Percentiles rank a stretch among this genome's conserved stretches.
Conservation (phyloP, 1,284 basidiomycete genomes). For the Cerrena zonata region DNA sequence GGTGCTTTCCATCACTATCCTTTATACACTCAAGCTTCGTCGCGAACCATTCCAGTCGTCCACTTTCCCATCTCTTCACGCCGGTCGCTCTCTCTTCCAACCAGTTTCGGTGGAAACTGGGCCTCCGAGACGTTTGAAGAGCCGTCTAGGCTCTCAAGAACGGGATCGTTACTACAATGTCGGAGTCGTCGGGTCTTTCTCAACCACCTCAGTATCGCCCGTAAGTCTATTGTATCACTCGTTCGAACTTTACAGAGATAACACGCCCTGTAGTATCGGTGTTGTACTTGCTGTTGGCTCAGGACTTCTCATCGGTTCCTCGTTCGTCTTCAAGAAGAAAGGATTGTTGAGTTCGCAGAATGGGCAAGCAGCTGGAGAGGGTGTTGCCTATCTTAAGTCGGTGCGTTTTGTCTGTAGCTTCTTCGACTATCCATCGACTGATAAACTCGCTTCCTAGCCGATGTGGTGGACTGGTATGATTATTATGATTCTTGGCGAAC, state of each 20-base stretch:
- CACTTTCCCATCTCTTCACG: too few relatives aligned
- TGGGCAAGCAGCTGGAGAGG: conserved; percentile 53
- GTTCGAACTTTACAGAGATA: neutral
- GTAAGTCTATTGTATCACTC: conserved; percentile 6
- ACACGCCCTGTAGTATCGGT: conserved; percentile 19
- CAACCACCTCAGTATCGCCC: conserved; percentile 14
- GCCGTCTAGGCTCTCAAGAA: too few relatives aligned
- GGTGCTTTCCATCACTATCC: too few relatives aligned
- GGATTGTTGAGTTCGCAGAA: conserved; percentile 37
- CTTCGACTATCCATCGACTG: neutral
- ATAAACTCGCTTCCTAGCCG: conserved; percentile 15
- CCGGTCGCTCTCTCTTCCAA: too few relatives aligned
- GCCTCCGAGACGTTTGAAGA: too few relatives aligned
- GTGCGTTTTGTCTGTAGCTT: conserved; percentile 21
- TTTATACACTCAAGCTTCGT: too few relatives aligned
- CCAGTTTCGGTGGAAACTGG: too few relatives aligned
- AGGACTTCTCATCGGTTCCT: conserved; percentile 58
- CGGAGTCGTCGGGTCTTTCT: conserved; percentile 1
- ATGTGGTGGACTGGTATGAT: conserved; percentile 53
- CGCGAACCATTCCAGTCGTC: too few relatives aligned
- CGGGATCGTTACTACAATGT: neutral
- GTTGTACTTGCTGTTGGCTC: conserved; percentile 43
- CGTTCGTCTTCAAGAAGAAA: conserved; percentile 59
- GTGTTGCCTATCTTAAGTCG: conserved; percentile 59
- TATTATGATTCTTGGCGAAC: conserved; percentile 40